Conservation (phyloP, 1,139 yeast species). For the Eremothecium coryli region DNA sequence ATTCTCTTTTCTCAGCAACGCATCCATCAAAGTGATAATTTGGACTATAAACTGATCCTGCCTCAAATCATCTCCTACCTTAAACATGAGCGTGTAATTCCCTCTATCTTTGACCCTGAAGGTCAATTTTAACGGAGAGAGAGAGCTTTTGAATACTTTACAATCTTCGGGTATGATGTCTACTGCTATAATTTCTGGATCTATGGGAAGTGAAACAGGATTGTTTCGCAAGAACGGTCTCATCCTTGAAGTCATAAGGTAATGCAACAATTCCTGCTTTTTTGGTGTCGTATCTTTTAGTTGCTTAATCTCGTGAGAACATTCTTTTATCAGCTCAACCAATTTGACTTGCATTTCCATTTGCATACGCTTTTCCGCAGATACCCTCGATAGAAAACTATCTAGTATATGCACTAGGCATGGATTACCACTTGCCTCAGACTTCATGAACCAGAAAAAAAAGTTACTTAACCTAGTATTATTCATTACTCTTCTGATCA, state of each 20-base stretch:
- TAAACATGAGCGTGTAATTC: slow-evolving; percentile 74
- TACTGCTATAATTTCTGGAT: slow-evolving; percentile 41
- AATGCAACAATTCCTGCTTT: slow-evolving; percentile 41
- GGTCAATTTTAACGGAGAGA: slow-evolving; percentile 78
- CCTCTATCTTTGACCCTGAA: slow-evolving; percentile 52
- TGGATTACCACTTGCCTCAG: slow-evolving; percentile 69
- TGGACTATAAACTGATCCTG: slow-evolving; percentile 96
- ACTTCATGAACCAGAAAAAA: slow-evolving; percentile 86
- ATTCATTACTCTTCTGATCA: slow-evolving; percentile 62
- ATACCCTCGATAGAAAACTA: slow-evolving; percentile 29
- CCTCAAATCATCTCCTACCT: slow-evolving; percentile 89
- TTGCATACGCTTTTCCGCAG: slow-evolving; percentile 17
- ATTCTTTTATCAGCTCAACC: slow-evolving; percentile 34
- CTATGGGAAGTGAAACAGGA: slow-evolving; percentile 30
- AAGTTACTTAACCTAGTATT: slow-evolving; percentile 67
- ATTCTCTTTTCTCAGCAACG: slow-evolving; percentile 77
- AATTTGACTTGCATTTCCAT: slow-evolving; percentile 39
- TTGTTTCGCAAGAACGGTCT: slow-evolving; percentile 23
- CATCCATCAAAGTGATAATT: slow-evolving; percentile 86
- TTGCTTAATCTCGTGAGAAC: slow-evolving; percentile 38
- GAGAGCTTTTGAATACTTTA: slow-evolving; percentile 79
- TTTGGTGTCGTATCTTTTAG: slow-evolving; percentile 49
- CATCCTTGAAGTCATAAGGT: slow-evolving; percentile 30
- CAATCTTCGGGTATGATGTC: slow-evolving; percentile 78
- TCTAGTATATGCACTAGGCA: slow-evolving; percentile 32